Conservation (phyloP, 1,139 yeast species). For the Debaryomyces sp. region DNA sequence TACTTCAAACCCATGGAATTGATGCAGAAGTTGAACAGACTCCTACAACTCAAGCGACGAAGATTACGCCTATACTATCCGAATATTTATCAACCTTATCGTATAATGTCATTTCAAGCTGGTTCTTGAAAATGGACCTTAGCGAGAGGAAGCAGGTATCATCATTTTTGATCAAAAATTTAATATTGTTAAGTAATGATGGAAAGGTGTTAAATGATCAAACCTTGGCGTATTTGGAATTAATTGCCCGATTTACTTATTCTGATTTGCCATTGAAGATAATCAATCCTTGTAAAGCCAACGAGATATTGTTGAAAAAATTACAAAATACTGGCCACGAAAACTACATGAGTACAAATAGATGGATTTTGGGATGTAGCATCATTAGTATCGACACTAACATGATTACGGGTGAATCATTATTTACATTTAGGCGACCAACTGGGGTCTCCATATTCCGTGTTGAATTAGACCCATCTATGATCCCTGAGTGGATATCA, state of each 20-base stretch:
- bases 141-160: constrained; percentile 61
- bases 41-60: constrained; percentile 53
- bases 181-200: constrained; percentile 43
- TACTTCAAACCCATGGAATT: constrained; percentile 39
- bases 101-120: constrained; percentile 66
- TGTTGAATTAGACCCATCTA: constrained; percentile 44
- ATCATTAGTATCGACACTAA: constrained; percentile 62
- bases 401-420: constrained; percentile 53
- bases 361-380: constrained; percentile 68
- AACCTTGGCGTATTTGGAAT: constrained; percentile 66
- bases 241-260: constrained; percentile 67
- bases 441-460: constrained; percentile 61
- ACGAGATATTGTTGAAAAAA: constrained; percentile 6
- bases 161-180: constrained; percentile 62
- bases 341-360: constrained; percentile 31
- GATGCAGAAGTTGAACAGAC: constrained; percentile 44
- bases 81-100: constrained; percentile 67
- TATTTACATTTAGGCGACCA: constrained; percentile 61
- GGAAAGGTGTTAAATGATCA: constrained; percentile 47
- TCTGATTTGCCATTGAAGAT: constrained; percentile 63
- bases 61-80: constrained; percentile 51
- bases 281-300: constrained; percentile 25
- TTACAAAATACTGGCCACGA: constrained; percentile 10
- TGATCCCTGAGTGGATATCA: constrained; percentile 32
- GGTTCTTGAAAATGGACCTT: constrained; percentile 70